Evolutionary conservation across 2,329 filamentous ascomycete genomes (phyloP), one percentile per base, ranked within the genome.

Genomic region (Paradendryphiella salina): DNA sequence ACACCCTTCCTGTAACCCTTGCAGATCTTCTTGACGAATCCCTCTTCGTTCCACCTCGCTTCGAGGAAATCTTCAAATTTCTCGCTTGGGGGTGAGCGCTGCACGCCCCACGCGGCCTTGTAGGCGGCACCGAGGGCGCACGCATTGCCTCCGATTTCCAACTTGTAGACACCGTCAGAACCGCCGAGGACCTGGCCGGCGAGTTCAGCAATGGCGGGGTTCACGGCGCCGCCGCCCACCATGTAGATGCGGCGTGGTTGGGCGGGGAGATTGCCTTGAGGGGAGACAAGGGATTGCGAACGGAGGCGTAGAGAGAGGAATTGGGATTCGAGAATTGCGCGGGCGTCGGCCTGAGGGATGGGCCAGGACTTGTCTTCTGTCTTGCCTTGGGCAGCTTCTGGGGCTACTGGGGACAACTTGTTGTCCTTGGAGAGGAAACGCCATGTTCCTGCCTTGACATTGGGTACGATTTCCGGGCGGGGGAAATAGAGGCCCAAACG

Each of bases 401-500:
- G 49, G 7, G 68, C 39, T 5, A 68, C 47, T 14, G 66, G 44
- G 1, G 59, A 79, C 13, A 84, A 72, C 50, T 80, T 82, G 1
- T 63, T 48, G 1, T 77, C 65, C 43, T 79, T 64, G 70, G 83
- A 85, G 15, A 81, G 84, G 78, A 88, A 96, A 39, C 91, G 86
- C 89, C 90, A 97, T 38, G 88, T 92, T 42, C 94, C 93, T 0
- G 88, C 84, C 46, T 80, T 84, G 52, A 96, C 83, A 71, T 96
- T 96, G 42, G 94, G 94, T 4, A 99, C 93, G 68, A 96, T 96
- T 76, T 99, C 94, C 2, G 90, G 92, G 1, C 94, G 85, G 13
- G 90, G 89, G 74, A 97, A 99, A 80, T 92, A 97, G n/a, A 97
- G 83, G 0, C 90, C 94, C 23, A 97, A 77, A 72, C 91, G 91